Base-by-base conservation (phyloP, 2,329 filamentous ascomycete genomes). In the Epichloe aotearoae region DNA sequence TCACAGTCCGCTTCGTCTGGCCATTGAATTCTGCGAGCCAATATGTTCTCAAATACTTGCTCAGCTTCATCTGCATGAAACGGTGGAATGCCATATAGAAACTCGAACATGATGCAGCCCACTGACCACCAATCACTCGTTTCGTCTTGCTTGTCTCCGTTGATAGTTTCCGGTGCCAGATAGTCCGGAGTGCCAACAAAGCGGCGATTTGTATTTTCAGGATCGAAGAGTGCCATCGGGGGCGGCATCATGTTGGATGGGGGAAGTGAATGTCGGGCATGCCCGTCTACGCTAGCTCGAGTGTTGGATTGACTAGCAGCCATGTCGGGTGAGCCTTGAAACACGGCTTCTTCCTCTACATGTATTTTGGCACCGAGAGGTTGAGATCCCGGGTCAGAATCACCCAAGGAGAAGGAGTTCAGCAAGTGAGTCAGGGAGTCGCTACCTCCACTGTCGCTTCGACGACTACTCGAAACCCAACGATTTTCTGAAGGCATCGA, bases 71-170 rank as follows among this genome's bases (percentile, higher is more conserved):
- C 74, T 1, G 88, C 93, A 64, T 97, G 89, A 66, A 98, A 98
- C 0, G 93, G 93, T 1, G 93, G 93, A 52, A 88, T 84, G 1
- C 93, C 93, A 62, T 88, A 97, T 2, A 98, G 72, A 57, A 95
- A 96, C 62, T 98, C 93, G 61, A 96, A 98, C 67, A 97, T 73
- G 59, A 98, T 97, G 65, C 94, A 98, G 1, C 93, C 93, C n/a
- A 98, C 77, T 20, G 93, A 97, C 93, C 93, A 98, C 93, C 93
- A 98, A 80, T 98, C 93, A 63, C 93, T 97, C 58, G 91, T 93
- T 66, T 97, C 91, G 62, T 98, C 93, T 66, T 98, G 93, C 2
- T 91, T 89, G 57, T 89, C 83, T 47, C 94, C 93, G 57, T 88
- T 90, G 62, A 98, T 95, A 0, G 94, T 98, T 64, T 98, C 94